Evolutionary conservation across 2,329 filamentous ascomycete genomes (phyloP).

Genomic region (Zasmidium cellare): DNA sequence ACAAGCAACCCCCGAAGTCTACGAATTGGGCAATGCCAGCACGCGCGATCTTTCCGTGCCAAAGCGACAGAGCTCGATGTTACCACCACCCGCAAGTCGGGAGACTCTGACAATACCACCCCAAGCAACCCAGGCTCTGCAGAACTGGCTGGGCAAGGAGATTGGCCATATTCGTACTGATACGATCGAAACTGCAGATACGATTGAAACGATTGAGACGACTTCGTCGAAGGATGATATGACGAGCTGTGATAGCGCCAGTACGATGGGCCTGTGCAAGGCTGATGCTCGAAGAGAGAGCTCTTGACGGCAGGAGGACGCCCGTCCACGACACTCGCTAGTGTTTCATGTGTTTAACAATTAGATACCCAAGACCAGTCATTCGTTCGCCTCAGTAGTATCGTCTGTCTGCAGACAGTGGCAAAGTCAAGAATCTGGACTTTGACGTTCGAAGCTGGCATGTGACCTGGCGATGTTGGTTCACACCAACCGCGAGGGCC

Average conservation of each 20-base stretch:
- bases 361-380: neutral
- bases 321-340: neutral
- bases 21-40: neutral
- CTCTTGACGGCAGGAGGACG: neutral
- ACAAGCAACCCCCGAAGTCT: neutral
- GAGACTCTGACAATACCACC: neutral
- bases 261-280: neutral
- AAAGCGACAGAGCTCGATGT: neutral
- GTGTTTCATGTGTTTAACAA: neutral
- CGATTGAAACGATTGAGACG: neutral
- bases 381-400: neutral
- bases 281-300: neutral
- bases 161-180: neutral
- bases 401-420: neutral
- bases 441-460: neutral
- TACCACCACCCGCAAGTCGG: neutral
- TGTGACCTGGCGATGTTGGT: neutral
- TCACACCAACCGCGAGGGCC: neutral
- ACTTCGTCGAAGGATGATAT: neutral
- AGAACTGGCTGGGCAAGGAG: neutral
- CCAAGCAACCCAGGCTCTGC: neutral
- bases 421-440: neutral
- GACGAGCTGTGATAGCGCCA: neutral
- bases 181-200: neutral
- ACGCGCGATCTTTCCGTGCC: neutral